Conservation (phyloP, 1,139 yeast genomes). For the Candida dubliniensis region DNA sequence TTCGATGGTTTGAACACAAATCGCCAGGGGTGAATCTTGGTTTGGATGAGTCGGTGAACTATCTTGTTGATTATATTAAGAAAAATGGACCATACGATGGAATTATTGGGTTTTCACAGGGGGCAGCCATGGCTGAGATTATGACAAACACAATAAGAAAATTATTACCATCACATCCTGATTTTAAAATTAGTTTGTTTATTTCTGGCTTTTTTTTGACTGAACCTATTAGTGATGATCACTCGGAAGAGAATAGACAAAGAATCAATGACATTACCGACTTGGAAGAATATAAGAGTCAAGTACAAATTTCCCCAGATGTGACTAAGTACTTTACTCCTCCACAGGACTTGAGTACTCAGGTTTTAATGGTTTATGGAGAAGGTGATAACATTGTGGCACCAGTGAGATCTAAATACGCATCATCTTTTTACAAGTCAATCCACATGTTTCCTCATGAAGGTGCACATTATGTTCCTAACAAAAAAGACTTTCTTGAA, state of each 20-base stretch:
- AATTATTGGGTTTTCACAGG: constrained; percentile 88
- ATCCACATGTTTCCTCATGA: constrained; percentile 28
- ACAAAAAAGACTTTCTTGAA: constrained; percentile 25
- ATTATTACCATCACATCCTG: constrained; percentile 39
- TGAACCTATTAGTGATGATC: constrained; percentile 22
- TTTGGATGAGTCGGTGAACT: constrained; percentile 29
- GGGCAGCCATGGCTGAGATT: constrained; percentile 79
- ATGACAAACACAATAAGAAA: constrained; percentile 44
- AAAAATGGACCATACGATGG: constrained; percentile 88
- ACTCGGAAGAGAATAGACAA: constrained; percentile 16
- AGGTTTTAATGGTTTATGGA: constrained; percentile 33
- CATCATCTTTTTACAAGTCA: constrained; percentile 22
- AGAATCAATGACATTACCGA: constrained; percentile 24
- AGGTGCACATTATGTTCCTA: constrained; percentile 41
- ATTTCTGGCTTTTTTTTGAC: constrained; percentile 62
- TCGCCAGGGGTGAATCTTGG: constrained; percentile 34
- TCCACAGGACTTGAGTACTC: constrained; percentile 21
- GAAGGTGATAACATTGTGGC: constrained; percentile 36
- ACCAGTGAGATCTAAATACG: constrained; percentile 28
- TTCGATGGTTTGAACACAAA: constrained; percentile 46
- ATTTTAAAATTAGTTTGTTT: constrained; percentile 48
- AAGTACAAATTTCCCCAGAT: constrained; percentile 19
- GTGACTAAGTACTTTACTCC: constrained; percentile 22
- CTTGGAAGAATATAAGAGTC: constrained; percentile 20
- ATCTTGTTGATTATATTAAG: constrained; percentile 55